A percentile compares a stretch with the other conserved stretches of the same genome.
These are phyloP conservation scores for Penicillium sp. DNA, from an alignment of 2,329 filamentous ascomycete genomes.

Conservation along the genomic window DNA sequence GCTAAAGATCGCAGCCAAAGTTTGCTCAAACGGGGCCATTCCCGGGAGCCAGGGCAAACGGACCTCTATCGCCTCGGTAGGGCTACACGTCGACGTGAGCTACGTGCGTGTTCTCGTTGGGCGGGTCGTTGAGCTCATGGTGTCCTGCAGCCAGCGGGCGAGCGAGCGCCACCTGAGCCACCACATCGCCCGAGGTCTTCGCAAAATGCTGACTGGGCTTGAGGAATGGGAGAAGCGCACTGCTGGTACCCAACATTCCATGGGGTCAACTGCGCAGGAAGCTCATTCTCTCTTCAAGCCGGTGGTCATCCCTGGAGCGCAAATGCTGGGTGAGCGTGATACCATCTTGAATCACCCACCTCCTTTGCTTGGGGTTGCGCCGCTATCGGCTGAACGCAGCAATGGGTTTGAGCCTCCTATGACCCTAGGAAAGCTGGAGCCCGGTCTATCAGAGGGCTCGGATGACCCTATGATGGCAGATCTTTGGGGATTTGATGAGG, in stretches of 20 bases:
- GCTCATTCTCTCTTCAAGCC: conserved; percentile 37
- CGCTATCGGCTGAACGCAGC: conserved; percentile 39
- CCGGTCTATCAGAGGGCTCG: conserved; percentile 39
- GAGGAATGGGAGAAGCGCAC: conserved; percentile 42
- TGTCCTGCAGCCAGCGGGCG: conserved; percentile 38
- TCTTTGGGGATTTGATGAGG: conserved; percentile 42
- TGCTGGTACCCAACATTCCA: conserved; percentile 19
- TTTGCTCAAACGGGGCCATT: conserved; percentile 32
- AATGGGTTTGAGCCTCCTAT: conserved; percentile 27
- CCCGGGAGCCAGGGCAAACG: conserved; percentile 36
- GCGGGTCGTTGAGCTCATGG: conserved; percentile 39
- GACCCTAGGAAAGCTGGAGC: conserved; percentile 21
- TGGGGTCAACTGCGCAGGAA: conserved; percentile 26
- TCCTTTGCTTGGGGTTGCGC: conserved; percentile 38
- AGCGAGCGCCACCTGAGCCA: conserved; percentile 43
- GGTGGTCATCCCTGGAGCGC: conserved; percentile 36
- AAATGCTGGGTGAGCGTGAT: conserved; percentile 37
- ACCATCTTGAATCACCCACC: conserved; percentile 38
- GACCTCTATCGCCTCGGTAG: conserved; percentile 40
- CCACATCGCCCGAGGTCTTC: conserved; percentile 39
- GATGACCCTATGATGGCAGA: conserved; percentile 43
- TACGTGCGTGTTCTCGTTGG: conserved; percentile 38
- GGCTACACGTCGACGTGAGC: conserved; percentile 34
- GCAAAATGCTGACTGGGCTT: conserved; percentile 41
- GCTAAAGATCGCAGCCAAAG: conserved; percentile 45